Percentiles rank a stretch among this genome's conserved stretches.
phyloP scores from a whole-genome alignment of 306 rosid species.

The Sphenostylis stenocarpa region DNA sequence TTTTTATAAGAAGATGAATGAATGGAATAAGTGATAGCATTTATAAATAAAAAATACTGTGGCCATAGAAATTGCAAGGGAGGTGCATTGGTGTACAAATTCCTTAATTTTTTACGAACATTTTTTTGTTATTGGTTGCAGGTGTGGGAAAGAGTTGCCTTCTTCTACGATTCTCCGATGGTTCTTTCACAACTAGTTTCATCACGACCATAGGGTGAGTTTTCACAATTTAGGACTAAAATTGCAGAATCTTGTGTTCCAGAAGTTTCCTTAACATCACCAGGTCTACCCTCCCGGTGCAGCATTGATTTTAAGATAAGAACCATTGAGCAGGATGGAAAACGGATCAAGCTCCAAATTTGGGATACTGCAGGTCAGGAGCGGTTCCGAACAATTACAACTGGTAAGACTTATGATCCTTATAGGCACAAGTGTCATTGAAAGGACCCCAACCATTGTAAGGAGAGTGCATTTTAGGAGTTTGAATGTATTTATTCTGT shows the following conservation, averaged over 20 bases:
- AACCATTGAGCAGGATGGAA: constrained; percentile 92
- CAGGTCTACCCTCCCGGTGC: constrained; percentile 38
- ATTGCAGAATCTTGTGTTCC: not conserved
- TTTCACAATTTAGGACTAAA: constrained; percentile 25
- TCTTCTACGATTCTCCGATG: constrained; percentile 95
- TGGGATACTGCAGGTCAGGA: constrained; percentile 99
- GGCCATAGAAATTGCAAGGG: not conserved
- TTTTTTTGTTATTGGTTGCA: constrained; percentile 39
- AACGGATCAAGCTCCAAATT: constrained; percentile 89
- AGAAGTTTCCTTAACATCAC: constrained; percentile 30
- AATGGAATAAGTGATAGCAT: not conserved
- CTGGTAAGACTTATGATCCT: constrained; percentile 54
- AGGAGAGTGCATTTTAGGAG: not conserved
- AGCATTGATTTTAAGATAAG: constrained; percentile 95
- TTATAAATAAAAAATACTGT: not conserved
- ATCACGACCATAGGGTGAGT: constrained; percentile 93
- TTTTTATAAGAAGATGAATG: constrained; percentile 5
- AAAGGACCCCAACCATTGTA: not conserved
- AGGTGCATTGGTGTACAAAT: not conserved
- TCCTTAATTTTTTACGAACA: constrained; percentile 8
- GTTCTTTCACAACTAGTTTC: constrained; percentile 92
- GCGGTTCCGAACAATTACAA: constrained; percentile 92
- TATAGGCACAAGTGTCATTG: not conserved
- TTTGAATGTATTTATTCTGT: not conserved
- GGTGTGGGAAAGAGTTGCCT: constrained; percentile 99